Evolutionary conservation across 1,284 basidiomycete genomes (phyloP).

Genomic region (Boletus albobrunnescens): DNA sequence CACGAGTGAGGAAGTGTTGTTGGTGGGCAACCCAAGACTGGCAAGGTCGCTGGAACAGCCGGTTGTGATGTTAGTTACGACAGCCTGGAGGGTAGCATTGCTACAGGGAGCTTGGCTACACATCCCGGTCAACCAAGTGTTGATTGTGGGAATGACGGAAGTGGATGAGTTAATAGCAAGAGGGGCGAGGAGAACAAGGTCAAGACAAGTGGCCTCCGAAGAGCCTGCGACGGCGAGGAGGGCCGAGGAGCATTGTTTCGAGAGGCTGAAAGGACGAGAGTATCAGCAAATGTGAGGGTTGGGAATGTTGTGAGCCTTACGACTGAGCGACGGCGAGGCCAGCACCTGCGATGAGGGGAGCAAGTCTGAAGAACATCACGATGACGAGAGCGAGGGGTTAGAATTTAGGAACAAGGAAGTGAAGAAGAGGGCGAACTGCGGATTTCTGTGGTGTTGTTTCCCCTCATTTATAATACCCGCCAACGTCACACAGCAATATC

Average conservation of each 20-base stretch:
- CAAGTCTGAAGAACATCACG: conserved; percentile 31
- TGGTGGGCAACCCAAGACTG: conserved; percentile 26
- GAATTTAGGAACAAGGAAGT: no score
- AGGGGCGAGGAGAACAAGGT: conserved; percentile 43
- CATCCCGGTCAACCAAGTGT: conserved; percentile 54
- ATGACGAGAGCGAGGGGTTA: no score
- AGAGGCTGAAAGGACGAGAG: conserved; percentile 5
- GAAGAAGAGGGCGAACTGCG: conserved; percentile 13
- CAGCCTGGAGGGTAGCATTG: conserved; percentile 46
- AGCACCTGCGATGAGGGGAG: conserved; percentile 36
- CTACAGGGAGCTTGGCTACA: conserved; percentile 55
- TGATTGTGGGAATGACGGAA: conserved; percentile 50
- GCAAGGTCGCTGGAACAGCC: conserved; percentile 52
- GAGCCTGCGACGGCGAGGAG: conserved; percentile 42
- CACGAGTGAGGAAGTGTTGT: conserved; percentile 1
- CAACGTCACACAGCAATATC: no score
- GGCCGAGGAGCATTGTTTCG: conserved; percentile 33
- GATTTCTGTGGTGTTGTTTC: not conserved
- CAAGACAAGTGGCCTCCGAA: conserved; percentile 50
- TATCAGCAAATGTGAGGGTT: conserved; percentile 16
- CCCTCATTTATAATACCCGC: conserved; percentile 21
- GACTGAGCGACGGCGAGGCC: conserved; percentile 43
- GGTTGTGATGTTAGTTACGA: conserved; percentile 41
- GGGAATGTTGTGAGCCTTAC: conserved; percentile 32
- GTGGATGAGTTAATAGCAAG: conserved; percentile 37